phyloP scores from a whole-genome alignment of 768 basidiomycete genomes.

The Hortiboletus flavorubellus region DNA sequence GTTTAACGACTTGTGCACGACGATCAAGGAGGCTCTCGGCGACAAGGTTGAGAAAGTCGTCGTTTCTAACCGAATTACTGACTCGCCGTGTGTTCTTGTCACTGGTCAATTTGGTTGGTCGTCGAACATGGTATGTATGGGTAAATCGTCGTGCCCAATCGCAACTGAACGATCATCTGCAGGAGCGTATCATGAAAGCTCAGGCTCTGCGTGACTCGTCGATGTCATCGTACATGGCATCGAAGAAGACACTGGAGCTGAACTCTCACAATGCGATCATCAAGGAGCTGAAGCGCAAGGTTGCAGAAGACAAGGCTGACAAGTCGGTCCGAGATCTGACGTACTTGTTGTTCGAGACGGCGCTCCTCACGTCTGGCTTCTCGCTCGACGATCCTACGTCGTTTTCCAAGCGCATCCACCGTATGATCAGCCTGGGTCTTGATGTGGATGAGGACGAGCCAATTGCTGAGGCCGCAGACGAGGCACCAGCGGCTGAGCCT shows the following conservation, averaged over 20 bases:
- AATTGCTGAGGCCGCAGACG: slow-evolving; percentile 34
- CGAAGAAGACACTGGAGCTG: slow-evolving; percentile 96
- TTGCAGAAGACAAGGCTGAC: slow-evolving; percentile 96
- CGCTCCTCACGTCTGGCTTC: slow-evolving; percentile 93
- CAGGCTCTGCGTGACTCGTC: slow-evolving; percentile 95
- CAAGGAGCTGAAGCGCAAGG: slow-evolving; percentile 94
- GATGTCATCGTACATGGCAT: slow-evolving; percentile 99
- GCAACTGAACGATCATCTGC: slow-evolving; percentile 7
- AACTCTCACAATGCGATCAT: slow-evolving; percentile 91
- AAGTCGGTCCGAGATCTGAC: slow-evolving; percentile 98
- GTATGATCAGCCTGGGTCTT: slow-evolving; percentile 91
- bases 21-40: slow-evolving; percentile 97
- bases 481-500: slow-evolving; percentile 53
- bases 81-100: slow-evolving; percentile 95
- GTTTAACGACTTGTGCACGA: slow-evolving; percentile 85
- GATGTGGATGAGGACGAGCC: slow-evolving; percentile 79
- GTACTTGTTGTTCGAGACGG: slow-evolving; percentile 94
- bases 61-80: slow-evolving; percentile 94
- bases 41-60: slow-evolving; percentile 99
- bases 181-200: slow-evolving; percentile 99
- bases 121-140: slow-evolving; percentile 82
- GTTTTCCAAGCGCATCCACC: slow-evolving; percentile 94
- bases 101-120: slow-evolving; percentile 99
- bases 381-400: slow-evolving; percentile 92
- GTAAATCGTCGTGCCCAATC: neutral